Conservation (phyloP, 805 yeast genomes). For the Candida berthetii region DNA sequence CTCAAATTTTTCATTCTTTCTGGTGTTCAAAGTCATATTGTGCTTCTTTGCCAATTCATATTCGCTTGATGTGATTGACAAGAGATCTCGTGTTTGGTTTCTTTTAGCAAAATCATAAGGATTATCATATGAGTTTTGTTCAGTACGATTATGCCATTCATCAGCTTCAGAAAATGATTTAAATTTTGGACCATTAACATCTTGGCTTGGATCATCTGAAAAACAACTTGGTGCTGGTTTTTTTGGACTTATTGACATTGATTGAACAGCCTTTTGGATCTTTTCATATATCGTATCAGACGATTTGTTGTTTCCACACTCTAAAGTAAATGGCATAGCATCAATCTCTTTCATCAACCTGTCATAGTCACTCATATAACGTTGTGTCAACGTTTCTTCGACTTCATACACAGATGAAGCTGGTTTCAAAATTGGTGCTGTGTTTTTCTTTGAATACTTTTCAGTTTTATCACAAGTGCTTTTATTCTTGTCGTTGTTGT, state of each 20-base stretch:
- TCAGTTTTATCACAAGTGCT: not conserved
- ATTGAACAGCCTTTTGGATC: constrained; percentile 7
- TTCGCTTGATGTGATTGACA: constrained; percentile 7
- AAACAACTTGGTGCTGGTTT: constrained; percentile 1
- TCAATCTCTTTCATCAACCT: constrained; percentile 17
- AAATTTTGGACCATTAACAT: too few species aligned
- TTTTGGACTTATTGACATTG: constrained; percentile 11
- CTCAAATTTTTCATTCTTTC: not conserved
- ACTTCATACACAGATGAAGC: constrained; percentile 6
- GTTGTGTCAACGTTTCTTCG: constrained; percentile 18
- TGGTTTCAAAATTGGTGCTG: not conserved
- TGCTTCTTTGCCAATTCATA: constrained; percentile 2
- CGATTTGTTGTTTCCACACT: constrained; percentile 4
- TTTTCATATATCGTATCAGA: constrained; percentile 2
- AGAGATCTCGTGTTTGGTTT: constrained; percentile 3
- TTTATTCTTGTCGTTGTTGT: not conserved
- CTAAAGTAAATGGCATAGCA: constrained; percentile 16
- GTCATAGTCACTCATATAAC: constrained; percentile 16
- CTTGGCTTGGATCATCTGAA: too few species aligned
- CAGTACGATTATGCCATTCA: constrained; percentile 3
- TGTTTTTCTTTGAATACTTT: not conserved
- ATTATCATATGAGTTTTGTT: constrained; percentile 1
- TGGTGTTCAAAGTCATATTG: not conserved
- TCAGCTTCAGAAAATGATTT: not conserved
- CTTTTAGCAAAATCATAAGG: constrained; percentile 16